Evolutionary conservation across 352 stramenopile species (phyloP), one percentile per base, ranked within the genome.

Genomic region (Phytopythium litorale): DNA sequence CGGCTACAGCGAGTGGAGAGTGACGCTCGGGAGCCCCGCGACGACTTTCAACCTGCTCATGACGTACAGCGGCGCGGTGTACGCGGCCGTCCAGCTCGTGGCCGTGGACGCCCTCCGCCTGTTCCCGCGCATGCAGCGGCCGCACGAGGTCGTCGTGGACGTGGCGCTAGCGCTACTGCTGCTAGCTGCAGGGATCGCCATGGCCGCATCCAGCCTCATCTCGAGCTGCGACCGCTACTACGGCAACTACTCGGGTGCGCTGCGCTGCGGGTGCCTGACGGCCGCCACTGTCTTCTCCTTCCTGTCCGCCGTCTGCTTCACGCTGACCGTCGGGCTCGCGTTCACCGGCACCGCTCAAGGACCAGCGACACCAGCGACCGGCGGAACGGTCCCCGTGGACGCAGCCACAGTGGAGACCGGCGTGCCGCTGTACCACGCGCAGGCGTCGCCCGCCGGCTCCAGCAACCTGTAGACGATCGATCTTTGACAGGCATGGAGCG

Each of bases 221-320:
- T 18, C 28, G 28, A 28, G n/a, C 50, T 56, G 50, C 30, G 28
- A 56, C 50, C 23, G 37, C 9, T 56, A 42, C 30, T 25, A 56
- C 50, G 15, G 32, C 50, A 43, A 56, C 30, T 42, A 40, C 50
- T 56, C 13, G 2, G 25, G 3, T 0, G 3, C 30, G 18, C 60
- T 83, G 37, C 60, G 61, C 18, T 90, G 78, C 64, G 60, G 74
- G 64, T 86, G 77, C 67, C 68, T 90, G 56, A 78, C 64, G 49
- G 64, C 71, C 35, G 70, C 67, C n/a, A 67, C 70, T 23, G 76
- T 68, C 38, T 87, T 88, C 66, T 71, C 76, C 15, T 87, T 88
- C 64, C 33, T 88, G 49, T 70, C 58, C 1, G 75, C 74, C 60
- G 70, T 64, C 23, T 59, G 46, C 62, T 85, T 83, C 67, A 21